These are phyloP conservation scores for Pseudogymnoascus sp. DNA, from an alignment of 2,329 filamentous ascomycete genomes.

Conservation along the genomic window DNA sequence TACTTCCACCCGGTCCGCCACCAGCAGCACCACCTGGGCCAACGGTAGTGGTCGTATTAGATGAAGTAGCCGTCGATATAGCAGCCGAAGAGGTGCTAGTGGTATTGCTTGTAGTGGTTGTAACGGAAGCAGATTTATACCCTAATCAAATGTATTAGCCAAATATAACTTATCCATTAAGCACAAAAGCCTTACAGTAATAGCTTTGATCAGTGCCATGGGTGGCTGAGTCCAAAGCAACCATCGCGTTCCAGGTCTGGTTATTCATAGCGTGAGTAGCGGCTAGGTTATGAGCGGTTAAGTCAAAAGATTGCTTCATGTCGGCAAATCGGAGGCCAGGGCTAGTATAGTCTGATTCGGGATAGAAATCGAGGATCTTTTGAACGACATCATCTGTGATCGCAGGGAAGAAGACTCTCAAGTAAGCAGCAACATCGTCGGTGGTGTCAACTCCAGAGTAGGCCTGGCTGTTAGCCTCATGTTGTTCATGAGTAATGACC, in stretches of 20 bases:
- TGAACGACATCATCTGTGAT: conserved; percentile 28
- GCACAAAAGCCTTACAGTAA: conserved; percentile 22
- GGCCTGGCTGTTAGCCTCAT: conserved; percentile 27
- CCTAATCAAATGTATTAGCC: neutral
- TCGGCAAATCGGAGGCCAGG: conserved; percentile 29
- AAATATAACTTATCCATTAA: neutral
- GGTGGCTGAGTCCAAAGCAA: conserved; percentile 25
- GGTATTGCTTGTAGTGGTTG: conserved; percentile 12
- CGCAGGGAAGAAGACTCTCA: conserved; percentile 27
- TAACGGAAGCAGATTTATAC: neutral
- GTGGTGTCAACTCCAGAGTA: conserved; percentile 27
- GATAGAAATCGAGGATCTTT: conserved; percentile 26
- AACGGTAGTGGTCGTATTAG: conserved; percentile 8
- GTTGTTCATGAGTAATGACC: conserved; percentile 30
- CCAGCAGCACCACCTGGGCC: conserved; percentile 13
- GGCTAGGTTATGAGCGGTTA: conserved; percentile 29
- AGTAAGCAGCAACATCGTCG: conserved; percentile 26
- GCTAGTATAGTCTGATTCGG: conserved; percentile 27
- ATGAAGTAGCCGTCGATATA: conserved; percentile 4
- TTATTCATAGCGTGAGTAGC: conserved; percentile 29
- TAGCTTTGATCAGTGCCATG: conserved; percentile 31
- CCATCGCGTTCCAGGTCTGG: conserved; percentile 30
- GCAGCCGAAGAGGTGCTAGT: neutral
- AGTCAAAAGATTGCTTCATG: conserved; percentile 30
- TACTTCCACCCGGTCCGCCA: conserved; percentile 15